Evolutionary conservation across 345 rosid genomes (phyloP), one percentile per base, ranked within the genome.

Genomic region (Combretum micranthum): DNA sequence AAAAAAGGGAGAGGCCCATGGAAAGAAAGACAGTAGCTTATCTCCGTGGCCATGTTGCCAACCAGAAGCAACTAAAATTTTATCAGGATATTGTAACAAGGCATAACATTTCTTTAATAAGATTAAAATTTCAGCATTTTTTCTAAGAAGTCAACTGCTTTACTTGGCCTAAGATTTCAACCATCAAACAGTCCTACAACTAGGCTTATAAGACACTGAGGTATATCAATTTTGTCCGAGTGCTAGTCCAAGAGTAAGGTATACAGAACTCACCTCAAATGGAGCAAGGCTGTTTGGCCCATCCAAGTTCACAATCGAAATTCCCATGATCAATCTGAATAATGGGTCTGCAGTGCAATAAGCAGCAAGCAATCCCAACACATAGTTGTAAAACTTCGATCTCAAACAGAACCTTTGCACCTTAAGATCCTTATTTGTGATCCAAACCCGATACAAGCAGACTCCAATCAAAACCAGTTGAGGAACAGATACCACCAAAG

Each of bases 271-370:
- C 61, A 93, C 99, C 99, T 93, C 99, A 61, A 64, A 93, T 18
- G 99, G 92, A 77, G 99, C 88, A 69, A 93, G 78, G 23, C 90
- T 79, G 48, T 54, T 64, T 66, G 68, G 87, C 56, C 87, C 88
- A 71, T 85, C 97, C 62, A 89, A 65, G 72, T 93, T 79, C 52
- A 93, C 63, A 65, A 81, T 52, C 8, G 99, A 93, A 66, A 93
- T 64, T 16, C 97, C 88, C 96, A 93, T 83, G 20, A 82, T 73
- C 89, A 93, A 69, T 62, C 97, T 79, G 80, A 82, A 93, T 65
- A 93, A 70, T 52, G 96, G 97, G 76, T 80, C 94, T 0, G 81
- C 92, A 70, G 88, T 77, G 64, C 78, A 64, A 76, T 68, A 87
- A 56, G 62, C 80, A 76, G 99, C 95, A 67, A 93, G 68, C 3